These are phyloP conservation scores for Suillus ampliporus DNA, from an alignment of 768 basidiomycete genomes.

Conservation along the genomic window DNA sequence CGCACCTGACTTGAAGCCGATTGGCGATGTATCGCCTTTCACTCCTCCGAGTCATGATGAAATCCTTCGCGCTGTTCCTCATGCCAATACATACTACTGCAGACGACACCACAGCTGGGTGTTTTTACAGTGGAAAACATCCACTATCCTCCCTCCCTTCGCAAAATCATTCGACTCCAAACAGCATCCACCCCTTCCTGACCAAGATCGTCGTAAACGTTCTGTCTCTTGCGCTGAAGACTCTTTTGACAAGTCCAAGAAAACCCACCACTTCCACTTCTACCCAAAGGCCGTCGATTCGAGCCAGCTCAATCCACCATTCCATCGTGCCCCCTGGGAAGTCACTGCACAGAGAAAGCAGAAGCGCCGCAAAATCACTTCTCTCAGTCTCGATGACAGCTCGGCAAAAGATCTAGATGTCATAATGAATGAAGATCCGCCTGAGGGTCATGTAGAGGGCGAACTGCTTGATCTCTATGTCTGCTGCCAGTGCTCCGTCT, in stretches of 20 bases:
- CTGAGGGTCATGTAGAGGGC: constrained; percentile 47
- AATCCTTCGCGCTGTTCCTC: constrained; percentile 71
- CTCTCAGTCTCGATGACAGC: constrained; percentile 39
- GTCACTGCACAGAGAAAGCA: constrained; percentile 54
- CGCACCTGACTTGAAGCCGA: constrained; percentile 37
- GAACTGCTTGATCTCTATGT: constrained; percentile 77
- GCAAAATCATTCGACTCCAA: constrained; percentile 55
- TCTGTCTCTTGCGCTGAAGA: constrained; percentile 61
- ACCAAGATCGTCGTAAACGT: constrained; percentile 54
- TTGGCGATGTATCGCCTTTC: constrained; percentile 20
- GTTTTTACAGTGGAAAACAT: constrained; percentile 71
- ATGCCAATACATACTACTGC: constrained; percentile 85
- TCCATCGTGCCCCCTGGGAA: constrained; percentile 66
- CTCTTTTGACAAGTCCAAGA: constrained; percentile 52
- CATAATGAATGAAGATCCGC: constrained; percentile 36
- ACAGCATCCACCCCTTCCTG: constrained; percentile 55
- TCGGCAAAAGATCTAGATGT: constrained; percentile 33
- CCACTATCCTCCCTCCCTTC: constrained; percentile 64
- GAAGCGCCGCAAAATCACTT: constrained; percentile 56
- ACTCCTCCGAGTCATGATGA: constrained; percentile 63
- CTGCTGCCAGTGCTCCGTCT: constrained; percentile 84
- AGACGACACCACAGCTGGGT: constrained; percentile 85
- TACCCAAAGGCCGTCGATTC: constrained; percentile 75
- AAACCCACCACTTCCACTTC: constrained; percentile 83
- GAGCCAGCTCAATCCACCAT: constrained; percentile 67